These are phyloP conservation scores for Taphrina confusa DNA, from an alignment of 1,139 yeast genomes.

Conservation along the genomic window DNA sequence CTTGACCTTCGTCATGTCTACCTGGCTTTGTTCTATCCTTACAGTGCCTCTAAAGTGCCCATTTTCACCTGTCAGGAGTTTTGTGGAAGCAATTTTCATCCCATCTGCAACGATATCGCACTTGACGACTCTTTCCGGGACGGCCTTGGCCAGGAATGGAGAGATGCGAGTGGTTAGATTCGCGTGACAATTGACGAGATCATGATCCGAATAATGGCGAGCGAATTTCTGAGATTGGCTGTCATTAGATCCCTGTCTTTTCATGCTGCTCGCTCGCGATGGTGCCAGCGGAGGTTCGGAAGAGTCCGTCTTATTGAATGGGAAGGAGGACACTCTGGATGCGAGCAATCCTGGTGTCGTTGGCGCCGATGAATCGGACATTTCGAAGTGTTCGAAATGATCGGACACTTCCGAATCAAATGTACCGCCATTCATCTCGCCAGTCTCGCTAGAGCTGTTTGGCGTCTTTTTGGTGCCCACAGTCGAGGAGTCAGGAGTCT, in stretches of 20 bases:
- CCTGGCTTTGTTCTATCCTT: constrained; percentile 5
- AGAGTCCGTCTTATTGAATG: neutral
- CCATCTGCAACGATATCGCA: constrained; percentile 38
- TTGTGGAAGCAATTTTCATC: constrained; percentile 34
- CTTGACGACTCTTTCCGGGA: constrained; percentile 35
- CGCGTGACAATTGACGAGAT: constrained; percentile 18
- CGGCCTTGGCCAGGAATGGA: constrained; percentile 40
- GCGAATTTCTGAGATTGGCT: constrained; percentile 3
- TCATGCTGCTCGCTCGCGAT: constrained; percentile 2
- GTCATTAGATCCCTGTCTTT: constrained; percentile 11
- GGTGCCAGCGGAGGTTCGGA: neutral
- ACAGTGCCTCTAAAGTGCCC: constrained; percentile 38
- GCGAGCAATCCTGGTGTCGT: neutral
- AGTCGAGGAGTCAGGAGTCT: neutral
- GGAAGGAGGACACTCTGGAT: neutral
- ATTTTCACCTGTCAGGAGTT: constrained; percentile 38
- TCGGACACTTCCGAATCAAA: neutral
- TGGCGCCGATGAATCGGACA: constrained; percentile 4
- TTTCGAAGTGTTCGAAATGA: neutral
- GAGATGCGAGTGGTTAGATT: constrained; percentile 37
- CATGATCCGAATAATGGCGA: constrained; percentile 28
- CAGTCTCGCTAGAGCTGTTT: neutral
- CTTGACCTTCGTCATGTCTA: constrained; percentile 33
- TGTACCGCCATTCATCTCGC: neutral
- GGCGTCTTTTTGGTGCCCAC: neutral